phyloP scores from a whole-genome alignment of 768 basidiomycete species.

The Suillus americanus region DNA sequence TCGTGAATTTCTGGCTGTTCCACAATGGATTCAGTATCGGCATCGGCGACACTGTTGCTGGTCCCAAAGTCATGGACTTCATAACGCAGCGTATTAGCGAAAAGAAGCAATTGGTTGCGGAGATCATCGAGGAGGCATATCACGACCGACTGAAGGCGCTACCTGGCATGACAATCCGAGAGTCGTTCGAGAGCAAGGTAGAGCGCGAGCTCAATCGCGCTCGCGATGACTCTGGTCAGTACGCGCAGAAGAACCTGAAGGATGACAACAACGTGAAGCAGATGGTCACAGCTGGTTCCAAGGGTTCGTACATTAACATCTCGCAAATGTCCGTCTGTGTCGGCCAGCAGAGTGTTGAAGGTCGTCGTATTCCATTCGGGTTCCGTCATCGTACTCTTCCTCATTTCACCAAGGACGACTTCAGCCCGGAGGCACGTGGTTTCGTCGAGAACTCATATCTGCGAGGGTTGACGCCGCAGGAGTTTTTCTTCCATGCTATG shows the following conservation, averaged over 20 bases:
- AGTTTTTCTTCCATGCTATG: constrained; percentile 99
- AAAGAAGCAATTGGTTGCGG: constrained; percentile 76
- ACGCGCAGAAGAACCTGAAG: constrained; percentile 96
- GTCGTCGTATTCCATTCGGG: constrained; percentile 96
- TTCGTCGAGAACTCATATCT: constrained; percentile 99
- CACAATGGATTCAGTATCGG: constrained; percentile 99
- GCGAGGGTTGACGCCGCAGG: constrained; percentile 93
- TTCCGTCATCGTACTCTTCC: constrained; percentile 96
- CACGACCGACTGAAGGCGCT: constrained; percentile 85
- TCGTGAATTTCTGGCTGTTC: constrained; percentile 98
- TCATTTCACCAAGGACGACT: constrained; percentile 98
- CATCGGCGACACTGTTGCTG: constrained; percentile 98
- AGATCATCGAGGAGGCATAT: constrained; percentile 79
- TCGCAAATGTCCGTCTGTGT: constrained; percentile 99
- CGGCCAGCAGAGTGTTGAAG: constrained; percentile 97
- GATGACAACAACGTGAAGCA: constrained; percentile 99
- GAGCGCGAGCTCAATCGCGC: constrained; percentile 91
- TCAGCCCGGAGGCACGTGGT: constrained; percentile 95
- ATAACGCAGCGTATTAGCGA: constrained; percentile 83
- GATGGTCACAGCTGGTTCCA: constrained; percentile 99
- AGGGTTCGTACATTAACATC: constrained; percentile 99
- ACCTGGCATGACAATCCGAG: constrained; percentile 99
- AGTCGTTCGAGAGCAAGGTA: constrained; percentile 94
- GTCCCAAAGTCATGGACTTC: constrained; percentile 79
- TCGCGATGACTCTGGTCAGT: constrained; percentile 93